These are phyloP conservation scores for Panellus pusillus DNA, from an alignment of 768 basidiomycete species.

Conservation along the genomic window DNA sequence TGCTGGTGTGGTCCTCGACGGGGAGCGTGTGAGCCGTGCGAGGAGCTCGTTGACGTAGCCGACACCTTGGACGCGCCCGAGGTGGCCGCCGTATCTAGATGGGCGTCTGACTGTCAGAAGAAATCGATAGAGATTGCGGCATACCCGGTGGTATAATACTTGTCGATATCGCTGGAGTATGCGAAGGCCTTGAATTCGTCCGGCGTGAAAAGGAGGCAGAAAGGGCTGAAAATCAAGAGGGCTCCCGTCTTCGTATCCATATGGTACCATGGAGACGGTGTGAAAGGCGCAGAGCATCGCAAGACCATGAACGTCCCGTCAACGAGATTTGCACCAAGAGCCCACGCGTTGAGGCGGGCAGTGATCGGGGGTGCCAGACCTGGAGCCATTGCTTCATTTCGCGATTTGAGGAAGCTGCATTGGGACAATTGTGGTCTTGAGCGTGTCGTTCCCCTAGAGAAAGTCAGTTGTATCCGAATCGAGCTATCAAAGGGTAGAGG, in stretches of 20 bases:
- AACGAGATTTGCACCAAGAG: constrained; percentile 62
- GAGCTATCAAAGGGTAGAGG: background rate
- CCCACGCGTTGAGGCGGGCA: constrained; percentile 54
- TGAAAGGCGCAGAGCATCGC: constrained; percentile 82
- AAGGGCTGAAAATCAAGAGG: constrained; percentile 47
- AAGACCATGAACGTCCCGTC: constrained; percentile 55
- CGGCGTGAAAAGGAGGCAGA: constrained; percentile 66
- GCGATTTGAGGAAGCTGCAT: constrained; percentile 42
- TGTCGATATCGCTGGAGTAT: constrained; percentile 70
- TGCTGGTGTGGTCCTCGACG: constrained; percentile 72
- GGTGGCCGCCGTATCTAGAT: constrained; percentile 59
- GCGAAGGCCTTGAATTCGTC: constrained; percentile 68
- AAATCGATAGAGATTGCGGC: constrained; percentile 19
- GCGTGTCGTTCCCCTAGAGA: constrained; percentile 58
- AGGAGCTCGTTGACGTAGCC: constrained; percentile 88
- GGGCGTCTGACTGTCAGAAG: background rate
- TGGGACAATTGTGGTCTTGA: constrained; percentile 69
- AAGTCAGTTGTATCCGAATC: background rate
- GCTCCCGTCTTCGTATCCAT: constrained; percentile 27
- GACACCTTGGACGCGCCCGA: constrained; percentile 80
- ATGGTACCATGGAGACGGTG: constrained; percentile 40
- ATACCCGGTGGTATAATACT: constrained; percentile 77
- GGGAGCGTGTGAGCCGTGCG: constrained; percentile 67
- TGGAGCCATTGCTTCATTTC: constrained; percentile 54
- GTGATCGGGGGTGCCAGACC: constrained; percentile 57